These are phyloP conservation scores for Carex arenaria DNA, from an alignment of 202 grass and related monocot genomes.

Conservation along the genomic window DNA sequence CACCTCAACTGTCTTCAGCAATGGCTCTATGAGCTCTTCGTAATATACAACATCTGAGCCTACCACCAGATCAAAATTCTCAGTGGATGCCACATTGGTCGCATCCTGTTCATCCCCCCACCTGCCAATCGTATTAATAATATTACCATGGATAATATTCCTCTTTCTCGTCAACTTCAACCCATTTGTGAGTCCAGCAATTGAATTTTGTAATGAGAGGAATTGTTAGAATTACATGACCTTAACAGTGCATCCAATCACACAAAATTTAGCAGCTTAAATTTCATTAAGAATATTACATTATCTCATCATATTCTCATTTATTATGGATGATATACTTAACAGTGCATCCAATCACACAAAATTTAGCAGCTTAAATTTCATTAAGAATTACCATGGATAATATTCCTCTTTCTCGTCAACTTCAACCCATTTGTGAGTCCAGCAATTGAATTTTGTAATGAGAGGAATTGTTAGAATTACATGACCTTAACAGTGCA, in stretches of 20 bases:
- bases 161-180: not conserved
- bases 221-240: not conserved
- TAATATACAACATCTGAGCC: constrained; percentile 88
- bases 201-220: not conserved
- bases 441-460: not conserved
- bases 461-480: not conserved
- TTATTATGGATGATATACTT: not conserved
- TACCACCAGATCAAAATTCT: constrained; percentile 58
- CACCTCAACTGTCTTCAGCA: constrained; percentile 65
- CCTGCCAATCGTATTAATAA: not conserved
- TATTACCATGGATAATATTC: not conserved
- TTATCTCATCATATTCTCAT: not conserved
- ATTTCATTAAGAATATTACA: not conserved
- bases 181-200: not conserved
- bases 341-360: not conserved
- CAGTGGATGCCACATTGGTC: not conserved
- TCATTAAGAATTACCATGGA: not conserved
- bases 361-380: not conserved
- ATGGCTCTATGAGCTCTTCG: constrained; percentile 65
- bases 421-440: not conserved
- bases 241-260: not conserved
- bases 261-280: not conserved
- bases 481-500: not conserved
- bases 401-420: not conserved
- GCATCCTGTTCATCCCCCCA: constrained; percentile 31